These are phyloP conservation scores for Penicillium paradoxum DNA, from an alignment of 495 filamentous ascomycete genomes.

Conservation along the genomic window DNA sequence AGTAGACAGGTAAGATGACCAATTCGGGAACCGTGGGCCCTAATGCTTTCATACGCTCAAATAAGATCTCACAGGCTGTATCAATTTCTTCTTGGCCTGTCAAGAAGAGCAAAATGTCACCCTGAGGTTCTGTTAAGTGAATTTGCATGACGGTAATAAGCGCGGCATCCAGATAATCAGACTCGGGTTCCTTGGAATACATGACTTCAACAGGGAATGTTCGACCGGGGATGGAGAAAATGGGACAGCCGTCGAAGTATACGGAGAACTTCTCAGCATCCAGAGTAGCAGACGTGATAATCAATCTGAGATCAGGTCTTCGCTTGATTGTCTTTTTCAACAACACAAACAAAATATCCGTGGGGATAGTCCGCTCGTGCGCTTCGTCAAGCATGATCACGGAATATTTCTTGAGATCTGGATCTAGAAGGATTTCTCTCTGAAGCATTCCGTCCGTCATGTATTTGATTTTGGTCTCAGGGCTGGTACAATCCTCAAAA, in stretches of 20 bases:
- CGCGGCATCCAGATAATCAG: conserved; percentile 94
- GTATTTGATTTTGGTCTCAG: conserved; percentile 94
- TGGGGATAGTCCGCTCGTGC: conserved; percentile 94
- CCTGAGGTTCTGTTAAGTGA: conserved; percentile 81
- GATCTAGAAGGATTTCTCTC: conserved; percentile 87
- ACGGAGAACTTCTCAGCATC: conserved; percentile 96
- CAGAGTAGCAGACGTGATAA: conserved; percentile 92
- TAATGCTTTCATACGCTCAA: conserved; percentile 93
- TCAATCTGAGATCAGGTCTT: conserved; percentile 83
- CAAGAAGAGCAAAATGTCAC: conserved; percentile 93
- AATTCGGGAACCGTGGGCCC: conserved; percentile 88
- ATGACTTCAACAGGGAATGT: conserved; percentile 94
- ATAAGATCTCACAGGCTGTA: conserved; percentile 83
- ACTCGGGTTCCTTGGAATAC: conserved; percentile 89
- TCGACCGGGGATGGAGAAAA: conserved; percentile 92
- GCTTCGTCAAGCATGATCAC: conserved; percentile 99
- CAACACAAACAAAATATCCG: conserved; percentile 90
- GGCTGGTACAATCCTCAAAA: conserved; percentile 91
- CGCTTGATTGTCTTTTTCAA: conserved; percentile 90
- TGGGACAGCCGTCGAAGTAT: conserved; percentile 92
- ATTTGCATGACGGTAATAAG: conserved; percentile 97
- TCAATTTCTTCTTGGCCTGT: conserved; percentile 99
- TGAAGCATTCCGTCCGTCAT: conserved; percentile 99
- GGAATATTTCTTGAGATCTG: conserved; percentile 79
- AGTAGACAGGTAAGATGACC: conserved; percentile 91